A percentile compares a stretch with the other conserved stretches of the same genome.
Evolutionary conservation across 345 rosid genomes (phyloP).

Genomic region (Melastoma malabathricum): DNA sequence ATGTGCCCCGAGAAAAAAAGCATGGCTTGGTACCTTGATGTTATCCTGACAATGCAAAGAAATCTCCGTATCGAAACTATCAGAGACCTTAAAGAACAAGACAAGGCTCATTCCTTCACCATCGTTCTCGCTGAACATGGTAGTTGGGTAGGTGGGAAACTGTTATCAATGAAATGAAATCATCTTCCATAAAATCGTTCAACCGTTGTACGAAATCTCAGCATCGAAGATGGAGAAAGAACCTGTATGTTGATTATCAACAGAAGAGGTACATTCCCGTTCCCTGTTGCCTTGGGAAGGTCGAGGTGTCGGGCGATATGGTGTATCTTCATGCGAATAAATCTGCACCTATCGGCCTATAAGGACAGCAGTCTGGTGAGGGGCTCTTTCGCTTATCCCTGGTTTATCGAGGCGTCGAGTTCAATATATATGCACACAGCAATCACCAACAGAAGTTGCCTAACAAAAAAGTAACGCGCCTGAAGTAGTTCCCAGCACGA

Average conservation of each 20-base stretch:
- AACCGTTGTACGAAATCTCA: background rate
- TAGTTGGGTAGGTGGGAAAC: slow-evolving; percentile 64
- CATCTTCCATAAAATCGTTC: background rate
- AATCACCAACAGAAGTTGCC: background rate
- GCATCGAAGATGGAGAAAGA: background rate
- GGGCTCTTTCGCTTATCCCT: slow-evolving; percentile 60
- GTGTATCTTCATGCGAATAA: slow-evolving; percentile 48
- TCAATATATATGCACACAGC: background rate
- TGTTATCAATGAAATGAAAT: slow-evolving; percentile 7
- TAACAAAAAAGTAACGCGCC: slow-evolving; percentile 14
- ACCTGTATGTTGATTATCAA: slow-evolving; percentile 70
- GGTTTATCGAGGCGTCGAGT: slow-evolving; percentile 8
- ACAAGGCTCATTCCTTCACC: slow-evolving; percentile 91
- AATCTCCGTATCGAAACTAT: slow-evolving; percentile 37
- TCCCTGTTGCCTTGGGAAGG: slow-evolving; percentile 34
- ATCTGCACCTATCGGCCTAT: slow-evolving; percentile 58
- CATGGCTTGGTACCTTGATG: slow-evolving; percentile 39
- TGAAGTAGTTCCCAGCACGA: slow-evolving; percentile 57
- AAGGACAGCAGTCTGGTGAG: slow-evolving; percentile 51
- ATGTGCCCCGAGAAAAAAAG: too few relatives aligned
- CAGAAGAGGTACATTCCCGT: slow-evolving; percentile 33
- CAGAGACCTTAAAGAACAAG: slow-evolving; percentile 45
- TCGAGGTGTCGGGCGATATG: slow-evolving; percentile 78
- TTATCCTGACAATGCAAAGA: slow-evolving; percentile 54
- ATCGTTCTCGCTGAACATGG: slow-evolving; percentile 47